Base-by-base conservation (phyloP, 805 yeast genomes). In the Wickerhamomyces bisporus region DNA sequence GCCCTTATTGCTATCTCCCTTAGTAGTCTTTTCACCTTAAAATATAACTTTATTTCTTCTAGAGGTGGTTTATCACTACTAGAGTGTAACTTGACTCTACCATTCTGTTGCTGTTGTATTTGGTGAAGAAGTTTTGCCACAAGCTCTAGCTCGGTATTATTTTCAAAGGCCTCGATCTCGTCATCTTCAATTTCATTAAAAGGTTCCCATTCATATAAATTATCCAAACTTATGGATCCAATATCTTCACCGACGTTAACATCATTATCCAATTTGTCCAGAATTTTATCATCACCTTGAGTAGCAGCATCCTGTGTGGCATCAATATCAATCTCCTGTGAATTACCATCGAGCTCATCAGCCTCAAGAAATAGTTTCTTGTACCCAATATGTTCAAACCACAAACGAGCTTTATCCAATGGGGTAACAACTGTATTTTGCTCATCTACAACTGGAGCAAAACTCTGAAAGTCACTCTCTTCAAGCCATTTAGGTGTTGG, bases 391-490 rank as follows among this genome's bases (percentile, higher is more conserved):
- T 70, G 76, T 41, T 74, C 77, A 23, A 73, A 53, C 80, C 81
- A 75, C 5, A 70, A 62, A 17, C 69, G 55, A 4, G 77, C 74
- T 47, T 73, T 69, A 50, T 72, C 66, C 16, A 68, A 68, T 13
- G 72, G 69, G 20, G 75, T 69, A 11, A 80, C 56, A 3, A 78
- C 73, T 7, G 79, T 67, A 15, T 71, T 72, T 26, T 71, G 69
- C 46, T 81, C 82, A 53, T 81, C 87, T 30, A 69, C 61, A 10
- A 71, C 56, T 5, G 93, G 93, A 0, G 86, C 86, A 67, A 81
- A 83, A 12, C 77, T 66, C 33, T 70, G 64, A 21, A 63, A 57
- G n/a, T 55, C 65, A 37, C 63, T 67, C 40, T 69, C 71, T 36
- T 72, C 70, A 17, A 83, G 58, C 89, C 91, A 84, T 33, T 70